phyloP scores from a whole-genome alignment of 306 rosid genomes.

The Chamaecrista fasciculata region DNA sequence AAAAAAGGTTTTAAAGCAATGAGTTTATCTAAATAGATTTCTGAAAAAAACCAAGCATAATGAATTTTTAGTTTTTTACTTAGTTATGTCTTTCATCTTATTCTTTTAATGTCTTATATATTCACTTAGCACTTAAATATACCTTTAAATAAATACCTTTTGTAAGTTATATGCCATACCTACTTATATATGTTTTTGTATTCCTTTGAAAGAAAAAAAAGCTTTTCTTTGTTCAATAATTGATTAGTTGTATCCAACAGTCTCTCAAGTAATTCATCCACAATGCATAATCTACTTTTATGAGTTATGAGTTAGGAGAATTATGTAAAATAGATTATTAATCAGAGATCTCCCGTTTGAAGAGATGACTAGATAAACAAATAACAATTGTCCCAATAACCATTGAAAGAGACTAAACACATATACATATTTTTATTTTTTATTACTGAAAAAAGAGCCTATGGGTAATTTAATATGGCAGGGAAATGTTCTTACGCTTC shows the following conservation, averaged over 20 bases:
- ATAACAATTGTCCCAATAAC: neutral
- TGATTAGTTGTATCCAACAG: neutral
- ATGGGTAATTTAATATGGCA: neutral
- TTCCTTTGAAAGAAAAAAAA: neutral
- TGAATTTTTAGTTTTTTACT: neutral
- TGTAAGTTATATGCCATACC: neutral
- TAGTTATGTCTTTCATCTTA: neutral
- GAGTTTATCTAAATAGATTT: neutral
- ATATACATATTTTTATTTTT: neutral
- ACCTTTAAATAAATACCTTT: neutral
- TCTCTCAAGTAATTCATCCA: neutral
- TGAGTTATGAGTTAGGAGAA: too few relatives aligned
- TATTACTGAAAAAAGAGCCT: neutral
- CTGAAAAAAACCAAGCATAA: neutral
- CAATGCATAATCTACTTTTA: neutral
- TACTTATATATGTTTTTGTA: neutral
- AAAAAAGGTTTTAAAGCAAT: neutral
- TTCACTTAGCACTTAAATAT: neutral
- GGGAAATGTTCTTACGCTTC: neutral
- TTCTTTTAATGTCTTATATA: neutral
- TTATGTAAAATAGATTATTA: neutral
- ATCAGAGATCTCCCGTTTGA: neutral
- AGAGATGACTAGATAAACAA: slow-evolving; percentile 12
- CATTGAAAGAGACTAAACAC: slow-evolving; percentile 3
- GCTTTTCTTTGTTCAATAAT: neutral